Evolutionary conservation across 139 green algal species (phyloP).

Genomic region (Klebsormidium nitens): DNA sequence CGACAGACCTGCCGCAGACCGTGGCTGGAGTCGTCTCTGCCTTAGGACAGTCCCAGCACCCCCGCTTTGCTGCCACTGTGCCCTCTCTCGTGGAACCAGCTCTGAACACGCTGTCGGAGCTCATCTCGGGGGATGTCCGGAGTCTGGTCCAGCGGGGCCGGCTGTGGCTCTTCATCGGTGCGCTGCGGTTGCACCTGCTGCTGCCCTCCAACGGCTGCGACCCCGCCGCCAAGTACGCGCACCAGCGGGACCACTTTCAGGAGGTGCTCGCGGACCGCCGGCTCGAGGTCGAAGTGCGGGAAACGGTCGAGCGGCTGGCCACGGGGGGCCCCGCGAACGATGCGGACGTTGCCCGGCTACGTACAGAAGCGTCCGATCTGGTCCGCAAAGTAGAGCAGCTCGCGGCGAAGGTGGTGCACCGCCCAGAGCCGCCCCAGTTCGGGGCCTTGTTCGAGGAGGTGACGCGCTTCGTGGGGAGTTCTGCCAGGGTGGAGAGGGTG

Average conservation of each 20-base stretch:
- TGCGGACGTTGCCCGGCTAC: background rate
- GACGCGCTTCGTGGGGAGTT: conserved; percentile 38
- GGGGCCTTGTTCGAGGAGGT: conserved; percentile 49
- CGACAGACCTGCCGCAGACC: too few relatives aligned
- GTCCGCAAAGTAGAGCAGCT: conserved; percentile 8
- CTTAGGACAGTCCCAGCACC: background rate
- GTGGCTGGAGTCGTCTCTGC: too few relatives aligned
- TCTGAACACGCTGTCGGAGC: too few relatives aligned
- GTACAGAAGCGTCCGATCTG: background rate
- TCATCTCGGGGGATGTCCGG: too few relatives aligned
- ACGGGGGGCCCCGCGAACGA: background rate
- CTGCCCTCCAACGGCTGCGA: conserved; percentile 62
- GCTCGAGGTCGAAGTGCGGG: conserved; percentile 18
- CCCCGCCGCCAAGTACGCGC: conserved; percentile 53
- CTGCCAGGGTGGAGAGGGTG: conserved; percentile 28
- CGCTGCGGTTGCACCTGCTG: conserved; percentile 70
- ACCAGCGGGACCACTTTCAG: conserved; percentile 31
- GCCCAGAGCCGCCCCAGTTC: conserved; percentile 70
- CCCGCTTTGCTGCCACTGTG: too few relatives aligned
- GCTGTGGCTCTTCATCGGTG: conserved; percentile 73
- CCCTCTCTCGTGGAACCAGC: too few relatives aligned
- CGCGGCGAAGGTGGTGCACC: conserved; percentile 45
- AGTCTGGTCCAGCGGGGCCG: conserved; percentile 9
- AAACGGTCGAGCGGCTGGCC: conserved; percentile 1
- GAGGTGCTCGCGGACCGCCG: conserved; percentile 6